These are phyloP conservation scores for Populus alba DNA, from an alignment of 345 rosid species.

Conservation along the genomic window DNA sequence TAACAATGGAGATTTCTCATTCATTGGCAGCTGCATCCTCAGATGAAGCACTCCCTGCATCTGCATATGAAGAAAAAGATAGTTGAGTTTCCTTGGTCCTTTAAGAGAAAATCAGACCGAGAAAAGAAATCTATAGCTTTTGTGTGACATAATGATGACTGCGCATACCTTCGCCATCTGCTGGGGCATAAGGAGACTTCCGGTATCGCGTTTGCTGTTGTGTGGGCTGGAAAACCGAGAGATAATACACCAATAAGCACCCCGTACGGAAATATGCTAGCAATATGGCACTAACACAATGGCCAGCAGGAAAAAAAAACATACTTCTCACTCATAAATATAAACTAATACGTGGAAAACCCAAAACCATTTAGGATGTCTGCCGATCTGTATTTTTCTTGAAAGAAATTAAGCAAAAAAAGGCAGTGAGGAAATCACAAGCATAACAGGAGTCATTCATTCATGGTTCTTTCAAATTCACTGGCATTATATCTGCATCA, in stretches of 20 bases:
- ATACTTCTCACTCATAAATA: neutral
- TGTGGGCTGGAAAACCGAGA: conserved; percentile 57
- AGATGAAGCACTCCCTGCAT: conserved; percentile 56
- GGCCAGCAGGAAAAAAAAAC: neutral
- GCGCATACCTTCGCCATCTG: conserved; percentile 69
- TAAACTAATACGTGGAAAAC: neutral
- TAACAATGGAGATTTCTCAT: neutral
- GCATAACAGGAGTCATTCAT: neutral
- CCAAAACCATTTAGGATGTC: neutral
- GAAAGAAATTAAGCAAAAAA: neutral
- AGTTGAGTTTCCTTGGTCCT: neutral
- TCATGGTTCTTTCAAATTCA: neutral
- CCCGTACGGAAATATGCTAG: neutral
- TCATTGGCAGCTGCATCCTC: conserved; percentile 39
- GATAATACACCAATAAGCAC: neutral
- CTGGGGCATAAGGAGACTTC: conserved; percentile 87
- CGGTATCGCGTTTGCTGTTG: conserved; percentile 97
- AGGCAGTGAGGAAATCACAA: neutral
- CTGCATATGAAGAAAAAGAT: conserved; percentile 30
- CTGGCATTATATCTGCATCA: neutral
- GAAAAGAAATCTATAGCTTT: neutral
- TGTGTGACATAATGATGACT: neutral
- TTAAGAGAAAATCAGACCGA: neutral
- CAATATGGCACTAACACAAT: neutral
- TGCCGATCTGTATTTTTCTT: neutral